Evolutionary conservation across 345 rosid genomes (phyloP).

Genomic region (Iberis pinnata): DNA sequence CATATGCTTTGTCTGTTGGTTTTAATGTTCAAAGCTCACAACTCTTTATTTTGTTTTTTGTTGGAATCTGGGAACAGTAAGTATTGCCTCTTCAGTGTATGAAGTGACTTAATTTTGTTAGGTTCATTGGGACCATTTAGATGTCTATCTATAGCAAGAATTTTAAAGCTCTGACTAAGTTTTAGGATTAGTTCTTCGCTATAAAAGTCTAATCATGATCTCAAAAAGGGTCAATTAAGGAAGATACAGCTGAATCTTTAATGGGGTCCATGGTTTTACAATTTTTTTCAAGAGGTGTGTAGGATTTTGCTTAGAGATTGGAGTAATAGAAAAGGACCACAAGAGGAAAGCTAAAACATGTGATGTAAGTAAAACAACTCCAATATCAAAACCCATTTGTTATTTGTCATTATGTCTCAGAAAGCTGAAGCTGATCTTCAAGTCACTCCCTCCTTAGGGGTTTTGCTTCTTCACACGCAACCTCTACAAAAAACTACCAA

Average conservation of each 20-base stretch:
- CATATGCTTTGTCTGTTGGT: conserved; percentile 32
- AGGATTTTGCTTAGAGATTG: conserved; percentile 33
- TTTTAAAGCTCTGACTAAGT: background rate
- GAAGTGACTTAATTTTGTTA: conserved; percentile 30
- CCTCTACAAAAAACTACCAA: conserved; percentile 23
- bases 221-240: conserved; percentile 27
- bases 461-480: conserved; percentile 34
- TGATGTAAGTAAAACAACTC: conserved; percentile 24
- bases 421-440: conserved; percentile 33
- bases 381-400: conserved; percentile 30
- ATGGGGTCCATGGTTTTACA: conserved; percentile 31
- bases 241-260: conserved; percentile 32
- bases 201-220: conserved; percentile 28
- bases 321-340: conserved; percentile 31
- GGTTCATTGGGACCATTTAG: conserved; percentile 27
- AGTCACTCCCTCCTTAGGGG: conserved; percentile 30
- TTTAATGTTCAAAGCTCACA: conserved; percentile 21
- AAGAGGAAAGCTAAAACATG: conserved; percentile 28
- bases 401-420: conserved; percentile 35
- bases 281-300: conserved; percentile 16
- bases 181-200: conserved; percentile 18
- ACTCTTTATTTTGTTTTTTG: conserved; percentile 16
- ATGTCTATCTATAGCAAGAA: conserved; percentile 23
- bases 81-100: conserved; percentile 31
- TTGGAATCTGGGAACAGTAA: conserved; percentile 24